phyloP scores from a whole-genome alignment of 345 rosid species.

The Camelina neglecta region DNA sequence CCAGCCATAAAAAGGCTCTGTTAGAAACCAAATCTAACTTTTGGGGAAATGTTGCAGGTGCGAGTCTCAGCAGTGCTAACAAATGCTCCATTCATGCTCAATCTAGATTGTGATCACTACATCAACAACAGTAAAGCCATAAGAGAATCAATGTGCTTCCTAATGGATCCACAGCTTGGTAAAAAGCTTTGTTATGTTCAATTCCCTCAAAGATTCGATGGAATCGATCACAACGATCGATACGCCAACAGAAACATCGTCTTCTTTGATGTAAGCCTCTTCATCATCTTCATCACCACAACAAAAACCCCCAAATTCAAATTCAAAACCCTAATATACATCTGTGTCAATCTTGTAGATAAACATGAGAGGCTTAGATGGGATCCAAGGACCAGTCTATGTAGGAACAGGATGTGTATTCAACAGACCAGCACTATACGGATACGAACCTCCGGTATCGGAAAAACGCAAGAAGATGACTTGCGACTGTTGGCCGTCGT shows the following conservation, averaged over 20 bases:
- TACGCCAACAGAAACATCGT: conserved; percentile 93
- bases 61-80: conserved; percentile 97
- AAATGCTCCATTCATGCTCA: conserved; percentile 91
- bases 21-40: background rate
- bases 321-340: background rate
- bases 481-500: conserved; percentile 98
- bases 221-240: conserved; percentile 91
- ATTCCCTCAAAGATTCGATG: conserved; percentile 97
- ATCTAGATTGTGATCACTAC: conserved; percentile 96
- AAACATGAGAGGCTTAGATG: conserved; percentile 92
- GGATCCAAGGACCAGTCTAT: conserved; percentile 94
- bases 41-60: conserved; percentile 50
- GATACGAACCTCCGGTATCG: conserved; percentile 90
- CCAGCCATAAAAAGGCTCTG: background rate
- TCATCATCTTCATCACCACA: background rate
- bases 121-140: conserved; percentile 88
- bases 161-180: conserved; percentile 97
- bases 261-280: conserved; percentile 79
- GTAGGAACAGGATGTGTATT: conserved; percentile 98
- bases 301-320: background rate
- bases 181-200: conserved; percentile 97
- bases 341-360: conserved; percentile 49
- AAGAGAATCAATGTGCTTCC: conserved; percentile 96
- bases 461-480: conserved; percentile 93
- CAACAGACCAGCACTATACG: conserved; percentile 91